A percentile compares a stretch with the other conserved stretches of the same genome.
Conservation (phyloP, 164 flowering plant species). For the Cinnamomum chago region DNA sequence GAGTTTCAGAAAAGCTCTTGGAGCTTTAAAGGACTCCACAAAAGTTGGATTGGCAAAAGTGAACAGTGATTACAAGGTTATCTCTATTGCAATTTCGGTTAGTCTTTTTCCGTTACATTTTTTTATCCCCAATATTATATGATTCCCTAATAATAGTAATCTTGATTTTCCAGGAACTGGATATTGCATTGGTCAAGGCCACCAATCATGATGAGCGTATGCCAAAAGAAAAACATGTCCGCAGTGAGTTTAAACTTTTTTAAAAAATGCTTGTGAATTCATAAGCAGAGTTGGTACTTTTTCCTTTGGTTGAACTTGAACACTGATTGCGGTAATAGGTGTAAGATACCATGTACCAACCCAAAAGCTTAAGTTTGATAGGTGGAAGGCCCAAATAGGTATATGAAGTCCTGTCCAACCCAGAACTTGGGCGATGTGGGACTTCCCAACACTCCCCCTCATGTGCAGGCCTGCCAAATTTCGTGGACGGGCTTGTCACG, state of each 20-base stretch:
- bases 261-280: too few species aligned
- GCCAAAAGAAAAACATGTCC: slow-evolving; percentile 55
- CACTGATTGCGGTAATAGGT: too few species aligned
- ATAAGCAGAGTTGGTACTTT: too few species aligned
- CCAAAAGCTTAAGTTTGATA: too few species aligned
- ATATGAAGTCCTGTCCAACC: too few species aligned
- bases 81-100: background rate
- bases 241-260: slow-evolving; percentile 26
- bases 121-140: background rate
- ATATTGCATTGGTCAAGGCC: slow-evolving; percentile 55
- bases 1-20: slow-evolving; percentile 41
- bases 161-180: slow-evolving; percentile 35
- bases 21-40: slow-evolving; percentile 50
- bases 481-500: too few species aligned
- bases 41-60: slow-evolving; percentile 45
- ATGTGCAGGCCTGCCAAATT: too few species aligned
- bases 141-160: slow-evolving; percentile 2
- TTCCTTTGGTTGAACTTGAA: too few species aligned
- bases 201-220: slow-evolving; percentile 48
- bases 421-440: too few species aligned
- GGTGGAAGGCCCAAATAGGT: too few species aligned
- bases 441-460: too few species aligned
- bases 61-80: slow-evolving; percentile 54
- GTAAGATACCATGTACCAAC: too few species aligned
- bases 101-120: background rate